phyloP scores from a whole-genome alignment of 148 eudicot species.

The Persicaria maculosa region DNA sequence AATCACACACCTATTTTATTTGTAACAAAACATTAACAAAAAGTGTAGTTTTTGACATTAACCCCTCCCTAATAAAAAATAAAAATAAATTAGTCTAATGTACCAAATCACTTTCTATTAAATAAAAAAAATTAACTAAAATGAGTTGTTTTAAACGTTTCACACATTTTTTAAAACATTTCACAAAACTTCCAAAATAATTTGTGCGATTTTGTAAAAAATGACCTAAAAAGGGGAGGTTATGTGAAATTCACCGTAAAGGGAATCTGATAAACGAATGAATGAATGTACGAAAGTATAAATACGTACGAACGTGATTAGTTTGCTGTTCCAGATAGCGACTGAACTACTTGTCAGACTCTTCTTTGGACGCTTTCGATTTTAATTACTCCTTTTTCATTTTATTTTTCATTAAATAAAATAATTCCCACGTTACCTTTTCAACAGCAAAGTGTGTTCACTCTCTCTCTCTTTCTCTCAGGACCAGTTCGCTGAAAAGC shows the following conservation, averaged over 20 bases:
- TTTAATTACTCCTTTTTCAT: neutral
- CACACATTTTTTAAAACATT: no score
- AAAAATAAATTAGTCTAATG: no score
- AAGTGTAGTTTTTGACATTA: no score
- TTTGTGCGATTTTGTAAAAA: no score
- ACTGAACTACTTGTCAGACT: neutral
- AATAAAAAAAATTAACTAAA: no score
- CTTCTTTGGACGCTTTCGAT: conserved; percentile 6
- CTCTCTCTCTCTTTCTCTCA: neutral
- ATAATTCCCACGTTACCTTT: neutral
- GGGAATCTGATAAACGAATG: conserved; percentile 7
- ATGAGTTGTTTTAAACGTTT: no score
- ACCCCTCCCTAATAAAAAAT: no score
- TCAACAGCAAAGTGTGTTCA: conserved; percentile 6
- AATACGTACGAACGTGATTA: conserved; percentile 13
- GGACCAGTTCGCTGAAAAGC: conserved; percentile 4
- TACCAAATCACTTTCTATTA: no score
- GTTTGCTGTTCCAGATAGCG: conserved; percentile 15
- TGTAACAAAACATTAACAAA: no score
- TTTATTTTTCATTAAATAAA: neutral
- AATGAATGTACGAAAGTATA: neutral
- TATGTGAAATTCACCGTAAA: neutral
- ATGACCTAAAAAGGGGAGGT: no score
- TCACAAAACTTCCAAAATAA: no score
- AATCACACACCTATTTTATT: no score